Percentiles rank a stretch among this genome's conserved stretches.
phyloP scores from a whole-genome alignment of 257 asterid genomes.

The Galeopsis tetrahit region DNA sequence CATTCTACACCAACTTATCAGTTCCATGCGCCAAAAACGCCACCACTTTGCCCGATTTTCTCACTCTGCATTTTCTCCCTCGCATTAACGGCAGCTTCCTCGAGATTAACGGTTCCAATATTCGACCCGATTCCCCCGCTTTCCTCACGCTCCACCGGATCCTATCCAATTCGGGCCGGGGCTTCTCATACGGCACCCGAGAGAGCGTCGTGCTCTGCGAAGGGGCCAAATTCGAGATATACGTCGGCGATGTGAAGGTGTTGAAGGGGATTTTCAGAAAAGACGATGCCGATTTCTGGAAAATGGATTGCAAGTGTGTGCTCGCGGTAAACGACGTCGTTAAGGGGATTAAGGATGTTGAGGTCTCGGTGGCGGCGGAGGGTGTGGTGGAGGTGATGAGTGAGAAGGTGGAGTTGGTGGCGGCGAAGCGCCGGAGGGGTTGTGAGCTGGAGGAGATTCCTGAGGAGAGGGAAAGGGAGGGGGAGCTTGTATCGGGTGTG shows the following conservation, averaged over 20 bases:
- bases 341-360: slow-evolving; percentile 46
- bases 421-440: slow-evolving; percentile 38
- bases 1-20: slow-evolving; percentile 56
- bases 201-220: slow-evolving; percentile 59
- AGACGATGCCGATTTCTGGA: slow-evolving; percentile 58
- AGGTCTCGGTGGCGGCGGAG: slow-evolving; percentile 63
- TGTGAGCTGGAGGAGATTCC: slow-evolving; percentile 75
- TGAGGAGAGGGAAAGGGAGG: slow-evolving; percentile 58
- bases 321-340: slow-evolving; percentile 35
- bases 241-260: slow-evolving; percentile 49
- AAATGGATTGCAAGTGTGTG: slow-evolving; percentile 55
- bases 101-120: slow-evolving; percentile 54
- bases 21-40: slow-evolving; percentile 23
- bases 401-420: slow-evolving; percentile 50
- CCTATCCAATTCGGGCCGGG: slow-evolving; percentile 26
- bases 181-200: slow-evolving; percentile 48
- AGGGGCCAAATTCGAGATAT: slow-evolving; percentile 69
- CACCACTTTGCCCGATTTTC: slow-evolving; percentile 35
- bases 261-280: slow-evolving; percentile 66
- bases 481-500: slow-evolving; percentile 41
- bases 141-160: slow-evolving; percentile 74
- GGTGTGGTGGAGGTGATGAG: slow-evolving; percentile 39
- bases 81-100: slow-evolving; percentile 60
- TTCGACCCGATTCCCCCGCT: slow-evolving; percentile 63
- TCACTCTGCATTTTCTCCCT: slow-evolving; percentile 70